These are phyloP conservation scores for Clavaria fumosa DNA, from an alignment of 768 basidiomycete genomes.

Conservation along the genomic window DNA sequence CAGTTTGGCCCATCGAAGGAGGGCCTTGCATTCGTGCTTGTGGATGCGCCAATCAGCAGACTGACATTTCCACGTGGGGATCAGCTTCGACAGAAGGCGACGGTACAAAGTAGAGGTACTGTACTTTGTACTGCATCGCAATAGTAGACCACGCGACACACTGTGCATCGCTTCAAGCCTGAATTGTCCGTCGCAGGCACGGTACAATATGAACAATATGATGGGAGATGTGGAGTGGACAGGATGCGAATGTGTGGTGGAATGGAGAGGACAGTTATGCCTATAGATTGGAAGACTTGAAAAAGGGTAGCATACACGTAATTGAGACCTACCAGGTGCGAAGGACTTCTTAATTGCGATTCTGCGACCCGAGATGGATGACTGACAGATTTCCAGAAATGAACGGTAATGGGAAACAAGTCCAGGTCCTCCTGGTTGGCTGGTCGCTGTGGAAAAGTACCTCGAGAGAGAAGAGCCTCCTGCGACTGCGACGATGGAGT, in stretches of 20 bases:
- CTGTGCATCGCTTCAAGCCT: constrained; percentile 60
- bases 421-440: too few relatives aligned
- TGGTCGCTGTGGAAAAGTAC: too few relatives aligned
- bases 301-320: too few relatives aligned
- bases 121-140: constrained; percentile 46
- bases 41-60: constrained; percentile 59
- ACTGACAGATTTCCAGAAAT: too few relatives aligned
- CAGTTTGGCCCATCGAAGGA: constrained; percentile 51
- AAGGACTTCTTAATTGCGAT: too few relatives aligned
- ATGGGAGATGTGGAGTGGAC: constrained; percentile 42
- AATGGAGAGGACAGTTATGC: constrained; percentile 38
- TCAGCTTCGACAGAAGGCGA: constrained; percentile 2
- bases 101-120: background rate
- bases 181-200: constrained; percentile 18
- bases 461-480: too few relatives aligned
- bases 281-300: too few relatives aligned
- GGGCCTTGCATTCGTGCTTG: constrained; percentile 61
- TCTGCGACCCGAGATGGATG: too few relatives aligned
- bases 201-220: constrained; percentile 59
- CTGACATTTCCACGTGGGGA: constrained; percentile 51
- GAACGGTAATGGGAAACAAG: too few relatives aligned
- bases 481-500: too few relatives aligned
- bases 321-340: too few relatives aligned
- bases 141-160: constrained; percentile 57
- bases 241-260: constrained; percentile 50